These are phyloP conservation scores for Lachnellula willkommii DNA, from an alignment of 2,329 filamentous ascomycete species.

Conservation along the genomic window DNA sequence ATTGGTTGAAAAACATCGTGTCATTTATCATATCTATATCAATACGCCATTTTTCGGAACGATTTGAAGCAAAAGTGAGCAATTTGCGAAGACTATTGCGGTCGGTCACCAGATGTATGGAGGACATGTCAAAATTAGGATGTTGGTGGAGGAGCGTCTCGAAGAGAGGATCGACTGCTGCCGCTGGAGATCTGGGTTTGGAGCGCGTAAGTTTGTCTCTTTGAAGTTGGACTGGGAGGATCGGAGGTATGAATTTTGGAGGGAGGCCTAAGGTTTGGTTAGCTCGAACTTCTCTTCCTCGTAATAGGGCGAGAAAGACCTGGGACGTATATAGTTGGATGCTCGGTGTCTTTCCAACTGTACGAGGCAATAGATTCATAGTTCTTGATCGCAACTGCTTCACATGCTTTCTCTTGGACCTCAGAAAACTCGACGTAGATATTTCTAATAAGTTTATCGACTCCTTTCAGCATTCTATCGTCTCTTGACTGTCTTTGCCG, in stretches of 20 bases:
- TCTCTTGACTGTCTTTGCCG: too few relatives aligned
- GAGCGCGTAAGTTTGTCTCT: too few relatives aligned
- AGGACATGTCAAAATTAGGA: constrained; percentile 5
- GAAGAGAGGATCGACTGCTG: constrained; percentile 8
- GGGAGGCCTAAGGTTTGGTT: constrained; percentile 4
- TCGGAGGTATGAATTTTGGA: constrained; percentile 4
- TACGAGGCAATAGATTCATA: too few relatives aligned
- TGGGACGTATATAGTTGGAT: constrained; percentile 13
- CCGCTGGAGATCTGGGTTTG: not conserved
- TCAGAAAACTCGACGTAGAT: too few relatives aligned
- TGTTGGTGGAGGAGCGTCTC: constrained; percentile 5
- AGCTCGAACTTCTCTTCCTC: constrained; percentile 3
- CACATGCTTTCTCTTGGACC: too few relatives aligned
- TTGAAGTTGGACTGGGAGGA: not conserved
- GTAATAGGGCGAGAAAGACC: constrained; percentile 1
- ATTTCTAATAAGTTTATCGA: too few relatives aligned
- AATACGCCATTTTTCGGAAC: constrained; percentile 8
- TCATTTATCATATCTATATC: constrained; percentile 9
- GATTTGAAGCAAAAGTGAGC: constrained; percentile 3
- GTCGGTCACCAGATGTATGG: constrained; percentile 5
- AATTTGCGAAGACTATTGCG: constrained; percentile 11
- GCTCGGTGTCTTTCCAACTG: not conserved
- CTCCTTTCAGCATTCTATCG: too few relatives aligned
- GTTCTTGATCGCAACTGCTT: too few relatives aligned
- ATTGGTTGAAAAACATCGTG: constrained; percentile 11